Evolutionary conservation across 257 asterid species (phyloP).

Genomic region (Nicotiana tabacum): DNA sequence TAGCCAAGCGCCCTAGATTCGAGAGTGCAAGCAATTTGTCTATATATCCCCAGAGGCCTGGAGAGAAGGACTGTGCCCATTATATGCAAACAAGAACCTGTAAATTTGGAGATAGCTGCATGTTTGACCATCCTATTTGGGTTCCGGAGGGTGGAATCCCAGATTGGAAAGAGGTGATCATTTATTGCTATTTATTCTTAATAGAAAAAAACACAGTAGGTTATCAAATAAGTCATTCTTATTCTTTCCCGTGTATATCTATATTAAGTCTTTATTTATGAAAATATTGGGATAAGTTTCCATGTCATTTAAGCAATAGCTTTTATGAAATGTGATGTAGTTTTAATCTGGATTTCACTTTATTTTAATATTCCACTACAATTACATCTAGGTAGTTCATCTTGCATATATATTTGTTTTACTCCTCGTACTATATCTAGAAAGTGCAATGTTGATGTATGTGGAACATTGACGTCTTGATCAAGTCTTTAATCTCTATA

Average conservation of each 20-base stretch:
- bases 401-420: not conserved
- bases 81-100: conserved; percentile 99
- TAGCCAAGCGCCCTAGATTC: conserved; percentile 95
- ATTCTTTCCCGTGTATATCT: conserved; percentile 4
- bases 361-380: not conserved
- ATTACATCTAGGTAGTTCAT: not conserved
- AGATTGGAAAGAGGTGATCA: conserved; percentile 99
- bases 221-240: conserved; percentile 28
- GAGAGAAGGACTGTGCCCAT: conserved; percentile 99
- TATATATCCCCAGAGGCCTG: conserved; percentile 98
- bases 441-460: not conserved
- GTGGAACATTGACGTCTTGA: not conserved
- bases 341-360: too few relatives aligned
- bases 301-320: not conserved
- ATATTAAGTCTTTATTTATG: not conserved
- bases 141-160: conserved; percentile 99
- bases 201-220: conserved; percentile 13
- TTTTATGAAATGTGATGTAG: not conserved
- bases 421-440: too few relatives aligned
- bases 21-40: conserved; percentile 92
- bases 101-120: conserved; percentile 99
- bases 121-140: conserved; percentile 99
- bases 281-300: not conserved
- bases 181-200: conserved; percentile 34
- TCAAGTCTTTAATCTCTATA: not conserved